phyloP scores from a whole-genome alignment of 352 stramenopile species.

The Phytophthora sp. region DNA sequence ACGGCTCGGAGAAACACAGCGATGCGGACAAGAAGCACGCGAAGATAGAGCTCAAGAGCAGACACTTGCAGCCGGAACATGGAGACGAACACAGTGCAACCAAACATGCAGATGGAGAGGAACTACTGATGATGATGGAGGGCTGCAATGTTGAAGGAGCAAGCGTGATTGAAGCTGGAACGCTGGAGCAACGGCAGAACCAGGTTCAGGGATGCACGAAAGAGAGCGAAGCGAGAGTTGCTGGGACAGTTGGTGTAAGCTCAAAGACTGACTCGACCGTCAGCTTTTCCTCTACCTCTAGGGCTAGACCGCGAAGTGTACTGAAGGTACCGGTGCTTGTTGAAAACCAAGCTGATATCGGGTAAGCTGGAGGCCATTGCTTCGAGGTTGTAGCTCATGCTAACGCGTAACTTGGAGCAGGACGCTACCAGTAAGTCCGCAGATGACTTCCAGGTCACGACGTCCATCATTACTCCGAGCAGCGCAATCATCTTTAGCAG shows the following conservation, averaged over 20 bases:
- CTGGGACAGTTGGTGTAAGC: neutral
- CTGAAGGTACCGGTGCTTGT: neutral
- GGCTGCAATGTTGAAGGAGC: conserved; percentile 10
- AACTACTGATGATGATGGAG: conserved; percentile 22
- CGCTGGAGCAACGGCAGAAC: neutral
- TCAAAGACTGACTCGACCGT: too few relatives aligned
- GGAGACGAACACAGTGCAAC: conserved; percentile 2
- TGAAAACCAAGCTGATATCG: conserved; percentile 22
- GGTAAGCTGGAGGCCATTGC: neutral
- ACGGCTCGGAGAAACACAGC: neutral
- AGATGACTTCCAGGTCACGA: conserved; percentile 6
- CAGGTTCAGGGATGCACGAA: conserved; percentile 2
- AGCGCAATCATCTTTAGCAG: neutral
- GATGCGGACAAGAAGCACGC: conserved; percentile 5
- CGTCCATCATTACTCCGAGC: conserved; percentile 17
- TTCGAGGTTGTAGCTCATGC: neutral
- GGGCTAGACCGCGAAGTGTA: neutral
- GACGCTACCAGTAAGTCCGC: neutral
- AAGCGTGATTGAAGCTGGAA: neutral
- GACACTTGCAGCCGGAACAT: conserved; percentile 10
- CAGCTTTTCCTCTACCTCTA: too few relatives aligned
- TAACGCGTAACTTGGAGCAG: neutral
- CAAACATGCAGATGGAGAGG: neutral
- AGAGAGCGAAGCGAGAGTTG: conserved; percentile 11
- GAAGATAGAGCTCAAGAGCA: neutral